Evolutionary conservation across 441 rosid genomes (phyloP), one percentile per base, ranked within the genome.

Genomic region (Aleurites moluccanus): DNA sequence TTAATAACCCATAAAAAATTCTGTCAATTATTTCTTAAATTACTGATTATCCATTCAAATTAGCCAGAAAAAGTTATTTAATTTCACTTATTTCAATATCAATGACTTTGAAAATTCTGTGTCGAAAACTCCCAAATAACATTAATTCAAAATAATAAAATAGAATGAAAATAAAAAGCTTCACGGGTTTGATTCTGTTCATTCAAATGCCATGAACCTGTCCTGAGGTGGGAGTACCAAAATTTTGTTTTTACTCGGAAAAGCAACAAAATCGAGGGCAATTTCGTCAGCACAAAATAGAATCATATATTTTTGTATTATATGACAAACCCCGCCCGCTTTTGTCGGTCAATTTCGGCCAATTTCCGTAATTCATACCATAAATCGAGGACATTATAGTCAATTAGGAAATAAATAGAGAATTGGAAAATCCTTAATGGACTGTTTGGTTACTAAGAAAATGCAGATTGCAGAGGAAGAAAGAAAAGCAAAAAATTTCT

Each of bases 111-210:
- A 60, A 14, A 27, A 27, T 14, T 27, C 18, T 5, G 38, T 59
- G 2, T n/a, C 8, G 44, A 28, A 61, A 64, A 52, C 2, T 23
- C 53, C 35, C 25, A 53, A 64, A 52, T 23, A 20, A 25, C 70
- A n/a, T n/a, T n/a, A n/a, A n/a, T n/a, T n/a, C n/a, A n/a, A n/a
- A n/a, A n/a, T n/a, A n/a, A n/a, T n/a, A n/a, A n/a, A n/a, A n/a
- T n/a, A n/a, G n/a, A n/a, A n/a, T n/a, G n/a, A 64, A 16, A 72
- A 33, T 18, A 56, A 52, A 28, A 45, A 27, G 60, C 59, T 56
- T 88, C 89, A 84, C 85, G 87, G 85, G 81, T 79, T 72, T 85
- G 70, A 68, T 82, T 78, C 86, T 85, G 79, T 81, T 86, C 85
- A 83, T 78, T 79, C 67, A 73, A 70, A 70, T 40, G 79, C 70